Base-by-base conservation (phyloP, 2,329 filamentous ascomycete species). In the Cladosporium sp. region DNA sequence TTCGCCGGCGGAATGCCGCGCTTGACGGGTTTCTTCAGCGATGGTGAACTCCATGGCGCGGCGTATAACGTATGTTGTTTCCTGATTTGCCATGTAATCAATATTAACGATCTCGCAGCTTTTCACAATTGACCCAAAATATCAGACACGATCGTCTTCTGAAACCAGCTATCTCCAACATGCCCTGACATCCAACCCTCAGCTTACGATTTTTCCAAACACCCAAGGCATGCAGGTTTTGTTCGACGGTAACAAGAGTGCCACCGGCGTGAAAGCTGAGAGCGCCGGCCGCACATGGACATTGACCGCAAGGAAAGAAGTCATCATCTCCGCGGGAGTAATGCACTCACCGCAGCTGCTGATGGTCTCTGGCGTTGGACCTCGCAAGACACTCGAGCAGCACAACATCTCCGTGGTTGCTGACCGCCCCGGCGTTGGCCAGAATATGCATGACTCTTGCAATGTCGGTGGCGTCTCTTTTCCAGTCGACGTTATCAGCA, bases 351-450 rank as follows among this genome's bases (percentile, higher is more conserved):
- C 64, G 2, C 62, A 66, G 43, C 55, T 67, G 5, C 52, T 65
- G 7, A 63, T 64, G 62, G 56, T 66, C 0, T 64, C 62, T 24
- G 64, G 62, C 8, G 55, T 65, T 41, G 56, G 60, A 2, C 58
- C 58, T 7, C 64, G 63, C 1, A 61, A 64, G 0, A 70, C 74
- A 17, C 67, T 81, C 2, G 45, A 68, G 4, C 60, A 65, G n/a
- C 68, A 74, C 45, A 61, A 70, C 13, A 80, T 80, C 30, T 60
- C 68, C 0, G 57, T 77, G 1, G 52, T 80, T 1, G 67, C 68
- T 3, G 69, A 76, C 36, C 68, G 75, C 1, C 71, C 72, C 0
- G 77, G 77, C 1, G 78, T 80, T 1, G 79, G 77, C 4, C 67
- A 77, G 56, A 74, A 76, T 48, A 66, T 80, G 54, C 68, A 69